These are phyloP conservation scores for Larix kaempferi DNA, from an alignment of 75 land plant genomes.

Conservation along the genomic window DNA sequence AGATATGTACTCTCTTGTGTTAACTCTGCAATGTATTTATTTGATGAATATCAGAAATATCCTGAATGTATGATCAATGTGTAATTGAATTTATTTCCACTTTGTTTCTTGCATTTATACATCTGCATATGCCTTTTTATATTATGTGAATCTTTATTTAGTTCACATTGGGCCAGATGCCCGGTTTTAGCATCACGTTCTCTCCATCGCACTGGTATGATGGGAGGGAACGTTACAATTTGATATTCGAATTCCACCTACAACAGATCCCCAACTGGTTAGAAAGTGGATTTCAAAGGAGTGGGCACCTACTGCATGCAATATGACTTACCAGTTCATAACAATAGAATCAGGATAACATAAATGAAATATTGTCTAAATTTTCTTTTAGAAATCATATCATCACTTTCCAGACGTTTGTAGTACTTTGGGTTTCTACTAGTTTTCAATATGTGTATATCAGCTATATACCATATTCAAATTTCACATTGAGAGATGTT, in stretches of 20 bases:
- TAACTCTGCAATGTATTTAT: too few species aligned
- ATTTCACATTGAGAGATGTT: background rate
- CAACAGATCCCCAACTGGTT: constrained; percentile 44
- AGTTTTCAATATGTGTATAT: background rate
- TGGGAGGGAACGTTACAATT: too few species aligned
- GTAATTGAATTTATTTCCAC: too few species aligned
- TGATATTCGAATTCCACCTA: constrained; percentile 76
- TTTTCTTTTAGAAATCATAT: background rate
- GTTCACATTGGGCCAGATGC: too few species aligned
- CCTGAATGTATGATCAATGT: too few species aligned
- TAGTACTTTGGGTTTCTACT: background rate
- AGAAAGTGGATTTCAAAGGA: constrained; percentile 61
- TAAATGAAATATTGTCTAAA: background rate
- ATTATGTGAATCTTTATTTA: too few species aligned
- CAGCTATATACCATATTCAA: background rate
- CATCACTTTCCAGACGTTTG: background rate
- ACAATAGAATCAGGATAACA: background rate
- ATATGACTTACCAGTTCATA: constrained; percentile 62
- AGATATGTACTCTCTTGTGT: too few species aligned
- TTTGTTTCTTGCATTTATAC: too few species aligned
- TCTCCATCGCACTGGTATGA: too few species aligned
- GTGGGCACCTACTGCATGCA: constrained; percentile 79
- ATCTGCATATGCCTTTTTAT: too few species aligned
- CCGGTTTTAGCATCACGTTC: too few species aligned
- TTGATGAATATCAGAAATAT: too few species aligned